Evolutionary conservation across 2,329 filamentous ascomycete genomes (phyloP), one percentile per base, ranked within the genome.

Genomic region (Nemania sp.): DNA sequence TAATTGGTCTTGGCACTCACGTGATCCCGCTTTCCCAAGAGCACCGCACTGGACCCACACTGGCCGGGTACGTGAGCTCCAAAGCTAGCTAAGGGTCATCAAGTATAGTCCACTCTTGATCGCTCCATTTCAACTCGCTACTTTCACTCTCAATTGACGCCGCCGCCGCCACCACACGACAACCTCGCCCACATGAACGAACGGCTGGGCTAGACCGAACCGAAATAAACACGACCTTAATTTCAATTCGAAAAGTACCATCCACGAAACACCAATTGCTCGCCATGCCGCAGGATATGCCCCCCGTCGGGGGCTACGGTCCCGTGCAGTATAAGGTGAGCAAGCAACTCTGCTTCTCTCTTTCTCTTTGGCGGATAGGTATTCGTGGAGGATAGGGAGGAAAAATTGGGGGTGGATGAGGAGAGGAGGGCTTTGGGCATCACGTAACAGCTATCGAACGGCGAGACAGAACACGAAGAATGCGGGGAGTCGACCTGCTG

Each of bases 261-360:
- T 35, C 24, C 41, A 54, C 61, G 41, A 62, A 18, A 32, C n/a
- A 2, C 22, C 20, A 24, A n/a, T 62, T 59, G 66, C 69, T 81
- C 86, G 90, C 73, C 79, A 98, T 98, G 95, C 90, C 92, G 86
- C 94, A 98, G 88, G 96, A 99, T 87, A 93, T 99, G 89, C 96
- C 96, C 85, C 96, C 96, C 76, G 82, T 84, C 79, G 96, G 95
- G 86, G 96, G 96, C 87, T 99, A 99, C 83, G 92, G 90, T 82
- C 91, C 95, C 82, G 92, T 99, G 74, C 96, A 99, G 85, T 99
- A 98, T 87, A 97, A 97, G 90, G 92, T 94, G 82, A 78, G 86
- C 83, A 68, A 45, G n/a, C 41, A 45, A 15, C n/a, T 45, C 15
- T 45, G 18, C 41, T 20, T 45, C n/a, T 18, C 18, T 45, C 41